These are phyloP conservation scores for Ramaria rubella DNA, from an alignment of 768 basidiomycete genomes.

Conservation along the genomic window DNA sequence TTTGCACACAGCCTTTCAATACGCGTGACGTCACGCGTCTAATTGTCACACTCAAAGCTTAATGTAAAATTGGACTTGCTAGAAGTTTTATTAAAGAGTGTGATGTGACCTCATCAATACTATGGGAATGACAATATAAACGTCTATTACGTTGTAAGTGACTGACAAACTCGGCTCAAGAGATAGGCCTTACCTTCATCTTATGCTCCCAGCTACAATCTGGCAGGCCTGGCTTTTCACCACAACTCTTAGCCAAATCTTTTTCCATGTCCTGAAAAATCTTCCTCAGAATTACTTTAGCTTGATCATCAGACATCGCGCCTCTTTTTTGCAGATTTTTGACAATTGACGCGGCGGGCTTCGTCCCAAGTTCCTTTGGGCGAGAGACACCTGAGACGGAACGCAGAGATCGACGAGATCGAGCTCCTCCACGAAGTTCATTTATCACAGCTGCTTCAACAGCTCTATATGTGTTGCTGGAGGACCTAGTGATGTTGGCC, in stretches of 20 bases:
- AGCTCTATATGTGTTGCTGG: conserved; percentile 35
- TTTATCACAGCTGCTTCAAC: conserved; percentile 37
- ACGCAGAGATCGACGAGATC: not conserved
- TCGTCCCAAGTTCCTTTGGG: not conserved
- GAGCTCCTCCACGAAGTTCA: not conserved
- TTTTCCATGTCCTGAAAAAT: not conserved
- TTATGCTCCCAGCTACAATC: conserved; percentile 53
- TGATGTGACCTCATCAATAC: conserved; percentile 11
- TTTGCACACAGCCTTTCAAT: not conserved
- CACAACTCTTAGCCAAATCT: not conserved
- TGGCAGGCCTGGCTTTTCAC: conserved; percentile 27
- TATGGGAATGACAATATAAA: conserved; percentile 62
- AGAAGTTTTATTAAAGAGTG: not conserved
- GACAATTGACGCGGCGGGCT: not conserved
- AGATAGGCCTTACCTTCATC: conserved; percentile 51
- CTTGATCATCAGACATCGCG: not conserved
- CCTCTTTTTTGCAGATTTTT: not conserved
- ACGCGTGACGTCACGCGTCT: conserved; percentile 2
- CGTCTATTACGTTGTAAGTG: not conserved
- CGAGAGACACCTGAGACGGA: not conserved
- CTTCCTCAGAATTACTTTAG: not conserved
- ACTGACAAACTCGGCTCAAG: too few relatives aligned
- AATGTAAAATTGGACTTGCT: not conserved
- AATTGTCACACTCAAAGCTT: not conserved
- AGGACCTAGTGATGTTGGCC: conserved; percentile 28